Conservation (phyloP, 257 asterid species). For the Thymus mandschuricus region DNA sequence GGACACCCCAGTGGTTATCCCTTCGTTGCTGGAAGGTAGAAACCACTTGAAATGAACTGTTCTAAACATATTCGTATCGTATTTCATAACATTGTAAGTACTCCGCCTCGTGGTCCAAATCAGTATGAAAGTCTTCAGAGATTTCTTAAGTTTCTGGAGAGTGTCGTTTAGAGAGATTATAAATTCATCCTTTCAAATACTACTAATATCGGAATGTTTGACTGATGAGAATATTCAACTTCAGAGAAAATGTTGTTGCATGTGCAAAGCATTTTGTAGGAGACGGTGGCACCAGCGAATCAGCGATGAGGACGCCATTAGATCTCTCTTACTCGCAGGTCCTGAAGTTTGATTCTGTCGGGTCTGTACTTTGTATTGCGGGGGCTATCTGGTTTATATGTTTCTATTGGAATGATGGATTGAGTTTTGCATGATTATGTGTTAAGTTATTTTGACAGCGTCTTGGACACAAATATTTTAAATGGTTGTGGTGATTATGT, state of each 20-base stretch:
- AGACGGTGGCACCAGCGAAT: slow-evolving; percentile 63
- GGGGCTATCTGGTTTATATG: no score
- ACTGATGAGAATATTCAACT: slow-evolving; percentile 45
- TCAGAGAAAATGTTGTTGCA: slow-evolving; percentile 78
- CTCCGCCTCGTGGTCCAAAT: background rate
- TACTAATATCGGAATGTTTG: slow-evolving; percentile 16
- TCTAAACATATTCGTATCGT: background rate
- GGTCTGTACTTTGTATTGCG: no score
- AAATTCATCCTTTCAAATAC: background rate
- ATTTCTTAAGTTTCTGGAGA: slow-evolving; percentile 12
- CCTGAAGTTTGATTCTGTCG: no score
- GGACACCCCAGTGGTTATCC: slow-evolving; percentile 73
- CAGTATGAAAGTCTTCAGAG: background rate
- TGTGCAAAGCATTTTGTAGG: slow-evolving; percentile 94
- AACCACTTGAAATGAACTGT: slow-evolving; percentile 13
- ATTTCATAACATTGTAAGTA: background rate
- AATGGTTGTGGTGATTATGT: no score
- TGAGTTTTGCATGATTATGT: no score
- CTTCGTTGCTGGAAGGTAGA: slow-evolving; percentile 76
- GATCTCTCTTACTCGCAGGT: no score
- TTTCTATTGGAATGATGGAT: no score
- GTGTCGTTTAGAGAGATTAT: background rate
- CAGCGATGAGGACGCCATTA: slow-evolving; percentile 72
- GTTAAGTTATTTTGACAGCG: no score
- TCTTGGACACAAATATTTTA: no score